phyloP scores from a whole-genome alignment of 495 filamentous ascomycete species.

The Pseudoneurospora amorphoporcata region DNA sequence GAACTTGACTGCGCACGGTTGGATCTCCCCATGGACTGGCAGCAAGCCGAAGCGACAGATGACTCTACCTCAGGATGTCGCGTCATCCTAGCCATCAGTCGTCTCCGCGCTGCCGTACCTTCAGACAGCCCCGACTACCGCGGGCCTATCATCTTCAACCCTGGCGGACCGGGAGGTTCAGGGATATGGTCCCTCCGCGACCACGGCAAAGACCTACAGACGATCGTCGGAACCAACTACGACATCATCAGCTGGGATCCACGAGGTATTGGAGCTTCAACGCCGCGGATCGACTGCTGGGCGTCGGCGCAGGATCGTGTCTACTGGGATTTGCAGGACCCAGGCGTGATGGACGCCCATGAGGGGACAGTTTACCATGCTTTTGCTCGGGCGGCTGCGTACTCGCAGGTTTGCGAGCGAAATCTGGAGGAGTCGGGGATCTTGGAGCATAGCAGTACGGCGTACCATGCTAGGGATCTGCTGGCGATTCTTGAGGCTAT shows the following conservation, averaged over 20 bases:
- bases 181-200: conserved; percentile 31
- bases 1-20: conserved; percentile 32
- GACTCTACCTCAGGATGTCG: not conserved
- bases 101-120: conserved; percentile 28
- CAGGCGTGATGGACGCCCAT: conserved; percentile 30
- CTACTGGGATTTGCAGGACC: conserved; percentile 28
- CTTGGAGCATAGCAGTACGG: conserved; percentile 28
- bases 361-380: conserved; percentile 30
- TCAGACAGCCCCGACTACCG: conserved; percentile 20
- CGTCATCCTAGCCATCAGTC: conserved; percentile 34
- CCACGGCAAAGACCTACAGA: conserved; percentile 30
- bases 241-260: conserved; percentile 44
- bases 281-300: conserved; percentile 37
- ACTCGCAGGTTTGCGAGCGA: conserved; percentile 26
- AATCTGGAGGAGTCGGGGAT: conserved; percentile 17
- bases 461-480: conserved; percentile 33
- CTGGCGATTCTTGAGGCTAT: conserved; percentile 28
- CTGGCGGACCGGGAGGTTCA: conserved; percentile 42
- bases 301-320: conserved; percentile 19
- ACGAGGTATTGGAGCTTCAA: conserved; percentile 34
- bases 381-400: conserved; percentile 27
- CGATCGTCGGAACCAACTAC: conserved; percentile 36
- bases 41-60: not conserved
- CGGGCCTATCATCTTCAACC: conserved; percentile 44
- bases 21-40: conserved; percentile 40